Evolutionary conservation across 805 yeast genomes (phyloP).

Genomic region (Yamadazyma takamatsuzukensis): DNA sequence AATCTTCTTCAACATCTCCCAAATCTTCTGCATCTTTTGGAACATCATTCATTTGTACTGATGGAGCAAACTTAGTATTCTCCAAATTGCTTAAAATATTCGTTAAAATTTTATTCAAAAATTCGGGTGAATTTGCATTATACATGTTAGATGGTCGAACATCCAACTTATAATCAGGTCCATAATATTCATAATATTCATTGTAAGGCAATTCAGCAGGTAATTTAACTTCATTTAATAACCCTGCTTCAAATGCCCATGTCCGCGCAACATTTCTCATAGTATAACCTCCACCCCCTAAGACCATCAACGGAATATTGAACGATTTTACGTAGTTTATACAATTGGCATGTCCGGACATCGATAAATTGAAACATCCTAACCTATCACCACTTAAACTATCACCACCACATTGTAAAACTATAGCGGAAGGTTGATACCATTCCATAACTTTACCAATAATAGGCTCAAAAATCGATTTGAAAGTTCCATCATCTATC

Average conservation of each 20-base stretch:
- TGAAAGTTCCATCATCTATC: constrained; percentile 85
- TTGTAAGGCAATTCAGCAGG: constrained; percentile 85
- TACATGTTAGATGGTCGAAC: constrained; percentile 96
- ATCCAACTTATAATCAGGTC: constrained; percentile 93
- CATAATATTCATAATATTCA: constrained; percentile 95
- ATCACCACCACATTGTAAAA: constrained; percentile 98
- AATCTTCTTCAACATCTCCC: constrained; percentile 85
- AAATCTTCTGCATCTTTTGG: constrained; percentile 86
- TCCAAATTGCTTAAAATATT: constrained; percentile 77
- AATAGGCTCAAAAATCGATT: constrained; percentile 85
- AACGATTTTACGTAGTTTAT: constrained; percentile 82
- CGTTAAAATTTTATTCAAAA: constrained; percentile 76
- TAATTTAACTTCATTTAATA: constrained; percentile 73
- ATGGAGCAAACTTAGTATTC: constrained; percentile 93
- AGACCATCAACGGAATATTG: constrained; percentile 84
- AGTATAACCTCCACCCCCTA: constrained; percentile 99
- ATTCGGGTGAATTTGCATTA: constrained; percentile 92
- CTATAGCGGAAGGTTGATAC: constrained; percentile 95
- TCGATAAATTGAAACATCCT: constrained; percentile 92
- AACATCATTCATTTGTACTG: constrained; percentile 87
- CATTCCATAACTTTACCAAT: constrained; percentile 72
- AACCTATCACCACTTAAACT: constrained; percentile 92
- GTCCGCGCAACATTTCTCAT: constrained; percentile 94
- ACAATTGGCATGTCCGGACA: constrained; percentile 95
- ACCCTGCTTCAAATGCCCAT: constrained; percentile 92